Evolutionary conservation across 1,284 basidiomycete species (phyloP), one percentile per base, ranked within the genome.

Genomic region (Pholiota adiposa): DNA sequence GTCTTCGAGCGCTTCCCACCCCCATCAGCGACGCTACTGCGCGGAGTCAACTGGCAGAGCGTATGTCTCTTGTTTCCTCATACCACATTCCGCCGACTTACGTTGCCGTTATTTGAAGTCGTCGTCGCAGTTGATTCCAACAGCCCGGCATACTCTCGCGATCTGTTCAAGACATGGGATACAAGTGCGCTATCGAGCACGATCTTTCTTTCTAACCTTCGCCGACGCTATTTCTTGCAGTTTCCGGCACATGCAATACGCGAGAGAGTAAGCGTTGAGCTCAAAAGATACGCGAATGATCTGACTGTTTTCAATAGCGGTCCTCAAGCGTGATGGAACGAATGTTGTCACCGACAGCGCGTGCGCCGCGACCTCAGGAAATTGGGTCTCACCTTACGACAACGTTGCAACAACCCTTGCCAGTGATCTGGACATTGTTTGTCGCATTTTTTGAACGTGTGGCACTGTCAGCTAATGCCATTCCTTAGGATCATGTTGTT

Each of bases 361-460:
- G 6, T 83, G 82, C 67, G 65, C 67, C 7, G 65, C 79, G 2
- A 77, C 75, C n/a, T 81, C 78, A 5, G 82, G 81, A 16, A 70
- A 75, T 27, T 83, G 82, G 82, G 74, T 81, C 7, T 81, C 80
- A 11, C 77, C 79, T 1, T 82, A 83, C 58, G 82, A 83, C 58
- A 70, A 71, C 41, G 75, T 81, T 36, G 54, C 76, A 1, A 81
- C 79, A 8, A 77, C 71, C 0, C 59, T 74, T 16, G 70, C 80
- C 0, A 79, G 79, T 59, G 75, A 77, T 54, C 72, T 84, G 43
- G 81, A 84, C 63, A 84, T 84, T 58, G 82, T 82, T 54, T 56
- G 77, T 72, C 6, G 12, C 27, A 16, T n/a, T 41, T 12, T n/a
- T 11, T 8, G n/a, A n/a, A n/a, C n/a, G n/a, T n/a, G n/a, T n/a